phyloP scores from a whole-genome alignment of 2,329 filamentous ascomycete species.

The Lasiodiplodia citricola region DNA sequence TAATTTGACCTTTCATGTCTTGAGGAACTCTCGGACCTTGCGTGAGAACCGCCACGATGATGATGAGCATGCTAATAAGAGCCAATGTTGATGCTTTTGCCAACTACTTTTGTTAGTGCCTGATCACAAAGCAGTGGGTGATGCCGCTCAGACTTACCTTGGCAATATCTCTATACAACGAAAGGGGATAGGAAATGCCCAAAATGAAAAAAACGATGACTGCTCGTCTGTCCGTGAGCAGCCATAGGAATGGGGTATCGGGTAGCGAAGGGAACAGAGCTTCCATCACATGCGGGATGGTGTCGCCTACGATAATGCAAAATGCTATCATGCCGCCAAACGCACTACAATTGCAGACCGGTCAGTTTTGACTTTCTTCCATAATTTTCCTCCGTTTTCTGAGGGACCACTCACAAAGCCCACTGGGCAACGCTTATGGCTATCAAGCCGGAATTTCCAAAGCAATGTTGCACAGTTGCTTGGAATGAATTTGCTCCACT shows the following conservation, averaged over 20 bases:
- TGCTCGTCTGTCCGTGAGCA: conserved; percentile 79
- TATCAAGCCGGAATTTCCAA: conserved; percentile 83
- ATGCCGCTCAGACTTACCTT: conserved; percentile 66
- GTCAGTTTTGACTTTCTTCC: neutral
- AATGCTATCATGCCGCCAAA: conserved; percentile 99
- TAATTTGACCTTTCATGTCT: conserved; percentile 74
- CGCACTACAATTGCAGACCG: conserved; percentile 56
- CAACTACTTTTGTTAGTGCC: conserved; percentile 60
- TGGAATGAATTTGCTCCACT: conserved; percentile 94
- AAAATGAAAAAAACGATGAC: conserved; percentile 89
- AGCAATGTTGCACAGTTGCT: conserved; percentile 94
- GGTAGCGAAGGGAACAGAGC: conserved; percentile 80
- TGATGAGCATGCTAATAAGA: conserved; percentile 89
- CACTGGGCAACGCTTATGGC: conserved; percentile 93
- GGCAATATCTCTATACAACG: conserved; percentile 93
- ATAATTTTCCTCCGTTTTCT: neutral
- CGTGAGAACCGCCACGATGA: conserved; percentile 84
- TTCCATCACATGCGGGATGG: conserved; percentile 85
- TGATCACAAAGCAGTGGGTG: neutral
- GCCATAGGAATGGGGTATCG: conserved; percentile 76
- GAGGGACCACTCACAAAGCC: conserved; percentile 68
- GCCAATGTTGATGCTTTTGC: conserved; percentile 95
- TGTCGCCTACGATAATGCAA: conserved; percentile 95
- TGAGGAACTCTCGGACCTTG: conserved; percentile 78
- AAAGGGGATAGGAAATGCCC: conserved; percentile 86